Evolutionary conservation across 1,284 basidiomycete species (phyloP).

Genomic region (Hymenochaete sp.): DNA sequence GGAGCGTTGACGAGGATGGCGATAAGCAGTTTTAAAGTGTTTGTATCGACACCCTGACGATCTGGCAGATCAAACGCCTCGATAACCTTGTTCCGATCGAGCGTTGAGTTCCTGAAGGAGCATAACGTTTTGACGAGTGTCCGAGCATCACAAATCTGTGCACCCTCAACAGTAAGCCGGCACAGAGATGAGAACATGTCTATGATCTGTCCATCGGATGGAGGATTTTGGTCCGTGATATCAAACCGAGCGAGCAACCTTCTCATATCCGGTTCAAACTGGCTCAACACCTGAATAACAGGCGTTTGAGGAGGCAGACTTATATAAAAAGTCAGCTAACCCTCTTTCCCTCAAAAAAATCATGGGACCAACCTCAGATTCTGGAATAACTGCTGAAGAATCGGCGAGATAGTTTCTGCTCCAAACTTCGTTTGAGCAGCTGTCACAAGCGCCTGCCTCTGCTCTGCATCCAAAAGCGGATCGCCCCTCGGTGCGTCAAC

Average conservation of each 20-base stretch:
- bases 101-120: slow-evolving; percentile 52
- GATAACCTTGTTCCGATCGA: slow-evolving; percentile 77
- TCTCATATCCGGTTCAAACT: slow-evolving; percentile 67
- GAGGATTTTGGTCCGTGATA: slow-evolving; percentile 57
- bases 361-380: slow-evolving; percentile 37
- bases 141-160: slow-evolving; percentile 66
- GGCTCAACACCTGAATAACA: slow-evolving; percentile 62
- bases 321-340: slow-evolving; percentile 7
- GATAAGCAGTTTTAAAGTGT: slow-evolving; percentile 73
- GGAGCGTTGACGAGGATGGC: slow-evolving; percentile 69
- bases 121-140: slow-evolving; percentile 62
- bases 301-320: slow-evolving; percentile 60
- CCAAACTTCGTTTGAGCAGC: slow-evolving; percentile 73
- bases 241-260: slow-evolving; percentile 65
- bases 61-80: slow-evolving; percentile 72
- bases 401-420: slow-evolving; percentile 40
- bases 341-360: slow-evolving; percentile 6
- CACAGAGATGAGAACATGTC: slow-evolving; percentile 62
- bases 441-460: slow-evolving; percentile 63
- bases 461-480: slow-evolving; percentile 58
- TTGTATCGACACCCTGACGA: slow-evolving; percentile 72
- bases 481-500: slow-evolving; percentile 48
- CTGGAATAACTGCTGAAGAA: slow-evolving; percentile 42
- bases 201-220: slow-evolving; percentile 57
- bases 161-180: slow-evolving; percentile 61